Evolutionary conservation across 441 rosid species (phyloP).

Genomic region (Bocquillonia castaneifolia): DNA sequence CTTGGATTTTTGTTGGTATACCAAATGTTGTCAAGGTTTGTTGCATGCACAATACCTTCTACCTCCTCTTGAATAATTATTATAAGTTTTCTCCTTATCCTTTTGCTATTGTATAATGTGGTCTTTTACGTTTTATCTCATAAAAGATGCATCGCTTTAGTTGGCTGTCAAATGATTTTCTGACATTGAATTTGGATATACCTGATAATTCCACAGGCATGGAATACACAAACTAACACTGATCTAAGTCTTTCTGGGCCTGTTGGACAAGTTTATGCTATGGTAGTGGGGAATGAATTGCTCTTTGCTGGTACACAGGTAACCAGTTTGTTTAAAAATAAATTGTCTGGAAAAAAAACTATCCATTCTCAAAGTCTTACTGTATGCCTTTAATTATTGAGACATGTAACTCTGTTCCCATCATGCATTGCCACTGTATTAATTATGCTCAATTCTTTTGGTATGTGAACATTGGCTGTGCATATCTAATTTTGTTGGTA

Average conservation of each 20-base stretch:
- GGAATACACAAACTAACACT: slow-evolving; percentile 66
- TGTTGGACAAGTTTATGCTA: slow-evolving; percentile 88
- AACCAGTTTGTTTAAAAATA: slow-evolving; percentile 6
- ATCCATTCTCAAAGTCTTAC: neutral
- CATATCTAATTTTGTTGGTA: neutral
- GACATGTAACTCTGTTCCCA: too few relatives aligned
- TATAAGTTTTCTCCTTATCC: neutral
- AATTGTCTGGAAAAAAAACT: neutral
- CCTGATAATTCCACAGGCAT: slow-evolving; percentile 52
- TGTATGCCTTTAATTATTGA: too few relatives aligned
- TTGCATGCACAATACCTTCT: slow-evolving; percentile 6
- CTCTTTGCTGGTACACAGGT: slow-evolving; percentile 98
- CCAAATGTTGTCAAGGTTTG: slow-evolving; percentile 84
- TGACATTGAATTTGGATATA: slow-evolving; percentile 10
- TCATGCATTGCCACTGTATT: neutral
- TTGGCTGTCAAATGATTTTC: neutral
- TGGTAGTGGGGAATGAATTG: slow-evolving; percentile 77
- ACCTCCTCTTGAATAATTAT: slow-evolving; percentile 1
- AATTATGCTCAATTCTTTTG: neutral
- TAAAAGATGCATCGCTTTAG: neutral
- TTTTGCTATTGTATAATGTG: neutral
- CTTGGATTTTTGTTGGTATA: slow-evolving; percentile 90
- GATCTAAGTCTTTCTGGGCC: slow-evolving; percentile 94
- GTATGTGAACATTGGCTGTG: neutral
- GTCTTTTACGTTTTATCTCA: neutral